Evolutionary conservation across 2,329 filamentous ascomycete genomes (phyloP).

Genomic region (Knufia fluminis): DNA sequence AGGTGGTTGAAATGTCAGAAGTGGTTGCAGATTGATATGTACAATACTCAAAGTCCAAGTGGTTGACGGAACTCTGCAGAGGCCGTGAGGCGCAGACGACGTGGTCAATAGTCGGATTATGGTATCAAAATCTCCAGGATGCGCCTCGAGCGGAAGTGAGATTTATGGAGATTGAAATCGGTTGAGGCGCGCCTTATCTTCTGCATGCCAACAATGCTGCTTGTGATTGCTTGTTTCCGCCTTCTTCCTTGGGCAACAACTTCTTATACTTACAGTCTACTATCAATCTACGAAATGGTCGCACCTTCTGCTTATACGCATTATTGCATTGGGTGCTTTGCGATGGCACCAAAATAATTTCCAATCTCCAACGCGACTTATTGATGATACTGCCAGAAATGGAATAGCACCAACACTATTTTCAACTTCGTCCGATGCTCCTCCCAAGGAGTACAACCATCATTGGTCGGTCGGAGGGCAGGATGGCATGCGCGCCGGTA

Average conservation of each 20-base stretch:
- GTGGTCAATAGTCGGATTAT: slow-evolving; percentile 4
- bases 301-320: too few species aligned
- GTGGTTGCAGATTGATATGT: not conserved
- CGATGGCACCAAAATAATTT: not conserved
- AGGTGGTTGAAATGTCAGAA: not conserved
- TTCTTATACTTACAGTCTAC: too few species aligned
- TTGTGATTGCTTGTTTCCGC: too few species aligned
- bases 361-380: not conserved
- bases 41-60: not conserved
- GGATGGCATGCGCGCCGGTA: not conserved
- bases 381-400: not conserved
- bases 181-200: not conserved
- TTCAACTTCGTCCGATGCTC: not conserved
- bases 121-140: not conserved
- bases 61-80: not conserved
- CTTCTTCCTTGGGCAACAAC: too few species aligned
- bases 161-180: not conserved
- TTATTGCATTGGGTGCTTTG: not conserved
- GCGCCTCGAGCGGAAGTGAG: not conserved
- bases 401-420: not conserved
- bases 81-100: not conserved
- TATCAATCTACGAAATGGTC: too few species aligned
- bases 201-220: not conserved
- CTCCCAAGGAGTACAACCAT: not conserved
- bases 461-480: not conserved